phyloP scores from a whole-genome alignment of 306 rosid species.

The Betula pendula region DNA sequence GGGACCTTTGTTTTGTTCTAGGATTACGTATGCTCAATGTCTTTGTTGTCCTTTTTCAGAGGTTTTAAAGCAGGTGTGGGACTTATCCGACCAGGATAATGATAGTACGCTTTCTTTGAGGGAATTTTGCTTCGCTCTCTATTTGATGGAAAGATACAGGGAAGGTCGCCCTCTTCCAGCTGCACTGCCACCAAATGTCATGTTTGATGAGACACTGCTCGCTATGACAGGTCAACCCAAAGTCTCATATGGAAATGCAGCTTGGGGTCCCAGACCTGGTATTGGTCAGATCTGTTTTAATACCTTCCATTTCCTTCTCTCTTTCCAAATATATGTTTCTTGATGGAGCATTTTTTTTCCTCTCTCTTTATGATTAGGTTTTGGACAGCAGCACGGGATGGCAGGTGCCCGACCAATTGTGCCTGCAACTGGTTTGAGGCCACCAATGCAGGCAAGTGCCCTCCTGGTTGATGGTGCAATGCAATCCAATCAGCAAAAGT shows the following conservation, averaged over 20 bases:
- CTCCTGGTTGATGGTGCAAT: slow-evolving; percentile 37
- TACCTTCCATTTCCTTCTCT: slow-evolving; percentile 19
- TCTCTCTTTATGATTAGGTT: slow-evolving; percentile 48
- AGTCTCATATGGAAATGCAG: slow-evolving; percentile 54
- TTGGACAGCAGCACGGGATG: slow-evolving; percentile 71
- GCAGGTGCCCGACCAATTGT: slow-evolving; percentile 53
- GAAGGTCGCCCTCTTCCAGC: slow-evolving; percentile 90
- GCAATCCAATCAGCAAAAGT: slow-evolving; percentile 57
- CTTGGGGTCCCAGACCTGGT: slow-evolving; percentile 71
- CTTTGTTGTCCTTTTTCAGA: slow-evolving; percentile 58
- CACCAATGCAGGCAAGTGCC: slow-evolving; percentile 44
- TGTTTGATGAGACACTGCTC: slow-evolving; percentile 72
- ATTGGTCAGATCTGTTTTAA: slow-evolving; percentile 22
- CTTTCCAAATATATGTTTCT: slow-evolving; percentile 14
- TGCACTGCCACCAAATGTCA: slow-evolving; percentile 65
- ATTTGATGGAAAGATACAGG: slow-evolving; percentile 90
- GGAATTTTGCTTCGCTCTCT: slow-evolving; percentile 92
- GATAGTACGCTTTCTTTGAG: slow-evolving; percentile 97
- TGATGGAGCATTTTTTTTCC: slow-evolving; percentile 3
- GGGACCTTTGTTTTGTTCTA: slow-evolving; percentile 28
- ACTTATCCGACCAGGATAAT: slow-evolving; percentile 92
- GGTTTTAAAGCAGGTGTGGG: slow-evolving; percentile 95
- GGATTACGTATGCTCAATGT: slow-evolving; percentile 16
- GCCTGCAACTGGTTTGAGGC: slow-evolving; percentile 55
- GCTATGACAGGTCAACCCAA: slow-evolving; percentile 84